Conservation (phyloP, 1,284 basidiomycete species). For the Apiotrichum montevideense region DNA sequence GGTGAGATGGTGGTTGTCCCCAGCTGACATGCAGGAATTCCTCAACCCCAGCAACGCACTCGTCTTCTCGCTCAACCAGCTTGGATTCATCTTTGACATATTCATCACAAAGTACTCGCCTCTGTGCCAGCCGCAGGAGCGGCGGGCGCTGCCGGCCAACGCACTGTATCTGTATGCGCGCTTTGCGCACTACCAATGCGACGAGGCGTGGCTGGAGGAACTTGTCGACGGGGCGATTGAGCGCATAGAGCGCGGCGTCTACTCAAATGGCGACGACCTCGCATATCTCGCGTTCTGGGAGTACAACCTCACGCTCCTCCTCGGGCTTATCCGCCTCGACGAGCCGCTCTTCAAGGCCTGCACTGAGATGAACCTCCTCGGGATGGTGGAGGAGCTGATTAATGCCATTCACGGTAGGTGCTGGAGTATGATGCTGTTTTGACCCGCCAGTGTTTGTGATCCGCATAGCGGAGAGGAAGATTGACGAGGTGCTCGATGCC, state of each 20-base stretch:
- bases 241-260: constrained; percentile 82
- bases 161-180: constrained; percentile 75
- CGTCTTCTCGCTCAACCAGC: constrained; percentile 72
- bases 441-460: constrained; percentile 76
- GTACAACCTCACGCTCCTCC: constrained; percentile 80
- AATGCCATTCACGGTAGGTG: constrained; percentile 82
- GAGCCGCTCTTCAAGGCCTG: constrained; percentile 65
- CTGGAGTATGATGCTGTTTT: background rate
- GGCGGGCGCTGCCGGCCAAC: constrained; percentile 73
- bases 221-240: constrained; percentile 84
- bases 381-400: constrained; percentile 61
- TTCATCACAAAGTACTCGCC: constrained; percentile 66
- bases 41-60: constrained; percentile 54
- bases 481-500: constrained; percentile 78
- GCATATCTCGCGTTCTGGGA: constrained; percentile 88
- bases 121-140: constrained; percentile 49
- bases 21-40: constrained; percentile 42
- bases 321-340: constrained; percentile 85
- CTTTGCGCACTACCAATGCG: constrained; percentile 77
- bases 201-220: constrained; percentile 84
- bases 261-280: constrained; percentile 80
- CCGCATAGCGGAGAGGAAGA: constrained; percentile 78
- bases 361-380: constrained; percentile 60
- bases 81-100: constrained; percentile 72
- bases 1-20: constrained; percentile 1